Evolutionary conservation across 768 basidiomycete species (phyloP).

Genomic region (Trametes maxima): DNA sequence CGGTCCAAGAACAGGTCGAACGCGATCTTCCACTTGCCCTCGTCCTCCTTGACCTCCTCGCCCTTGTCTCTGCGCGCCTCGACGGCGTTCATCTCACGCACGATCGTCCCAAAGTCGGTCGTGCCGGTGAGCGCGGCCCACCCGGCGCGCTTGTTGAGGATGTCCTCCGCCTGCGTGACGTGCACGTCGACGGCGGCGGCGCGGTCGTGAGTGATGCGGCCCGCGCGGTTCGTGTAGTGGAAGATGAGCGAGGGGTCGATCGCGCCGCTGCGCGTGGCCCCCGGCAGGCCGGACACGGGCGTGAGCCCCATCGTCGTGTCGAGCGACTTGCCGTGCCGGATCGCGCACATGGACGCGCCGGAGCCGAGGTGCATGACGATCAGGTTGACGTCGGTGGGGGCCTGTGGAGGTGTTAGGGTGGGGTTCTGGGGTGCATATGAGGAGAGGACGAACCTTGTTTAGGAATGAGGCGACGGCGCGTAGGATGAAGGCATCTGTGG

Average conservation of each 20-base stretch:
- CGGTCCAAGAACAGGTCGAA: constrained; percentile 82
- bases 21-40: constrained; percentile 55
- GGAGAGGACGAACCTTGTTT: constrained; percentile 43
- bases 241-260: constrained; percentile 89
- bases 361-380: constrained; percentile 88
- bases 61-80: constrained; percentile 8
- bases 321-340: constrained; percentile 69
- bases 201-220: constrained; percentile 56
- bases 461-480: constrained; percentile 62
- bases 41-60: constrained; percentile 24
- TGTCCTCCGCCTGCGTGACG: constrained; percentile 70
- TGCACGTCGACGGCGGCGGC: constrained; percentile 47
- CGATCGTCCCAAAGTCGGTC: constrained; percentile 78
- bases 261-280: constrained; percentile 82
- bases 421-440: neutral
- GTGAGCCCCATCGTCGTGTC: constrained; percentile 95
- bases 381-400: constrained; percentile 58
- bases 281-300: constrained; percentile 84
- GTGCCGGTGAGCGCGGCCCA: constrained; percentile 81
- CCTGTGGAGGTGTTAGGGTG: constrained; percentile 31
- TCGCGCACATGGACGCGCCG: constrained; percentile 84
- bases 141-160: constrained; percentile 75
- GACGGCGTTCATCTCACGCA: constrained; percentile 27
- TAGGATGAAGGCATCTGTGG: constrained; percentile 67
- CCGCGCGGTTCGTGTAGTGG: constrained; percentile 58